phyloP scores from a whole-genome alignment of 106 monocot genomes.

The Cymbidium sinense region DNA sequence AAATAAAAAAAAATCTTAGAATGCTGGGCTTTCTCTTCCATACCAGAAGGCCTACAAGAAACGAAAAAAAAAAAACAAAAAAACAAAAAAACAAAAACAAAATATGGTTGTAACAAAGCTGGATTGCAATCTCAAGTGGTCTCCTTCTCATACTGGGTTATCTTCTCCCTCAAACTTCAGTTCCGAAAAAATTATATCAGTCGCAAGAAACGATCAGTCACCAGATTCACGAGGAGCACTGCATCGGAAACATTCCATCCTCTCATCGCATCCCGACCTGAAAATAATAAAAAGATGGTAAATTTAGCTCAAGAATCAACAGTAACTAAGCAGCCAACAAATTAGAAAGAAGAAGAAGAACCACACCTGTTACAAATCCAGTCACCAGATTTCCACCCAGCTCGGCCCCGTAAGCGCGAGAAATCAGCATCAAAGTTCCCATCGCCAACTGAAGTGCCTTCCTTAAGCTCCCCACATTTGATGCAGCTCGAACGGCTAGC shows the following conservation, averaged over 20 bases:
- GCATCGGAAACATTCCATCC: constrained; percentile 74
- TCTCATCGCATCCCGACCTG: constrained; percentile 76
- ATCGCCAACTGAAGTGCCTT: constrained; percentile 31
- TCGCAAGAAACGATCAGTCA: constrained; percentile 7
- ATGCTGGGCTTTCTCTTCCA: too few relatives aligned
- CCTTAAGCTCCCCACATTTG: constrained; percentile 66
- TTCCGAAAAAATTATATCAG: too few relatives aligned
- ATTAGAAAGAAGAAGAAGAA: neutral
- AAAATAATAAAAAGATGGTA: too few relatives aligned
- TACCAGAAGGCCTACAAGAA: too few relatives aligned
- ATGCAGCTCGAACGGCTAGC: constrained; percentile 88
- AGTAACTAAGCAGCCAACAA: neutral
- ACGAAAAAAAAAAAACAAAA: too few relatives aligned
- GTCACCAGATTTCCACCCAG: constrained; percentile 87
- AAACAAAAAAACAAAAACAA: too few relatives aligned
- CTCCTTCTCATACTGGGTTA: too few relatives aligned
- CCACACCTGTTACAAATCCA: constrained; percentile 81
- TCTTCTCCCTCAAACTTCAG: too few relatives aligned
- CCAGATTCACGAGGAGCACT: constrained; percentile 56
- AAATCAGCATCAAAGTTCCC: constrained; percentile 19
- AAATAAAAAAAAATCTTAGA: too few relatives aligned
- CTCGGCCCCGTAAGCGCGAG: constrained; percentile 26
- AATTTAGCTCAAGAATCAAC: neutral
- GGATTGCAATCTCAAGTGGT: too few relatives aligned
- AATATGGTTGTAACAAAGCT: too few relatives aligned